Evolutionary conservation across 371 early-diverging fungal species (phyloP).

Genomic region (Circinella minor): DNA sequence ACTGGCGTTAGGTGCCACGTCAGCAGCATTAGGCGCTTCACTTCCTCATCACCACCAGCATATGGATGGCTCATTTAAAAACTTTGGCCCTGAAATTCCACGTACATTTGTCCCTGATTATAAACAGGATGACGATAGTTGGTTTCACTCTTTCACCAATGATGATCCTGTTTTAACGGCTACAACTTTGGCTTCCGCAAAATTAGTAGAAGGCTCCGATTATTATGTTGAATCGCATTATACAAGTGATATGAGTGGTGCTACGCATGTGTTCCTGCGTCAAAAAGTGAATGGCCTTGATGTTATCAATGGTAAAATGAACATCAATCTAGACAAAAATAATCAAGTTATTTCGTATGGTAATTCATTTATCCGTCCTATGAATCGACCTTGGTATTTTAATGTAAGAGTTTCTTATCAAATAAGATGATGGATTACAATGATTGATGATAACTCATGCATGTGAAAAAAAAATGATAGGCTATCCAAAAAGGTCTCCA

Average conservation of each 20-base stretch:
- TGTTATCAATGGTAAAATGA: slow-evolving; percentile 82
- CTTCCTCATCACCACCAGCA: not conserved
- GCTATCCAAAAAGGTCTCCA: slow-evolving; percentile 1
- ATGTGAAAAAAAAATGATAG: not conserved
- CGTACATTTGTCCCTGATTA: slow-evolving; percentile 2
- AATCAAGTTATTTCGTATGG: slow-evolving; percentile 79
- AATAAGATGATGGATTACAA: no score
- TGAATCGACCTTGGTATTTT: not conserved
- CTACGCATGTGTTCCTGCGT: slow-evolving; percentile 83
- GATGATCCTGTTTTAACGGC: slow-evolving; percentile 8
- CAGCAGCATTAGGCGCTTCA: not conserved
- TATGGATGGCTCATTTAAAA: not conserved
- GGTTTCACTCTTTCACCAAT: not conserved
- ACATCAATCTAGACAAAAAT: slow-evolving; percentile 75
- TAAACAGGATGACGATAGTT: not conserved
- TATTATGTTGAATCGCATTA: slow-evolving; percentile 61
- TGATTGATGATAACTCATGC: no score
- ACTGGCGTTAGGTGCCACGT: slow-evolving; percentile 1
- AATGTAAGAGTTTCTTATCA: not conserved
- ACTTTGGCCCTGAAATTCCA: slow-evolving; percentile 6
- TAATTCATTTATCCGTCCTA: slow-evolving; percentile 65
- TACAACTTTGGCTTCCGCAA: not conserved
- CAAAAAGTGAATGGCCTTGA: slow-evolving; percentile 77
- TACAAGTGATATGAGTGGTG: slow-evolving; percentile 72
- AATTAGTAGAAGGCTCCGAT: slow-evolving; percentile 1